phyloP scores from a whole-genome alignment of 1,284 basidiomycete species.

The Binderoboletus segoi region DNA sequence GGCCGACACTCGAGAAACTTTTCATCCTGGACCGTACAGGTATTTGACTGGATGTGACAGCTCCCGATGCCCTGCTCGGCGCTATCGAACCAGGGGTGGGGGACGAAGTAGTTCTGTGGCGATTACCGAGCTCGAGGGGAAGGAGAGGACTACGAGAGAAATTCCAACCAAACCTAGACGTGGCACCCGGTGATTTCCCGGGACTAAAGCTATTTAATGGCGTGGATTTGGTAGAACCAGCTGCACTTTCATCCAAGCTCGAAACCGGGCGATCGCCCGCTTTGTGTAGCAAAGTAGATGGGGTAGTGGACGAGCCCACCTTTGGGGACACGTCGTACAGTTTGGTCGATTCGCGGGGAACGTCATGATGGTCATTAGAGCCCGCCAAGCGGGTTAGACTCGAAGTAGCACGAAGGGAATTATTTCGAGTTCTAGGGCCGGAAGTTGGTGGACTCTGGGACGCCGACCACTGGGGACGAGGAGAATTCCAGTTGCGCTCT shows the following conservation, averaged over 20 bases:
- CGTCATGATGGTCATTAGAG: conserved; percentile 14
- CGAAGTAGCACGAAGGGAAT: conserved; percentile 21
- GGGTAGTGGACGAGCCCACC: background rate
- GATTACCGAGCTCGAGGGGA: conserved; percentile 44
- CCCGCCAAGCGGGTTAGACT: conserved; percentile 18
- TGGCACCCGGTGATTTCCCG: conserved; percentile 22
- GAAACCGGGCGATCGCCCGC: conserved; percentile 1
- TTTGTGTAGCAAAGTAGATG: conserved; percentile 4
- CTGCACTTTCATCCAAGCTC: conserved; percentile 1
- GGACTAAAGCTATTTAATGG: conserved; percentile 11
- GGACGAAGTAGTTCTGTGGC: conserved; percentile 20
- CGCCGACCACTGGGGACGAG: conserved; percentile 50
- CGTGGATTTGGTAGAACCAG: background rate
- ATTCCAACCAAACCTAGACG: conserved; percentile 44
- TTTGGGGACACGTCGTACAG: conserved; percentile 2
- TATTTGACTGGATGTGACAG: conserved; percentile 41
- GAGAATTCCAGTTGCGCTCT: conserved; percentile 64
- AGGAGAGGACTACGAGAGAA: conserved; percentile 42
- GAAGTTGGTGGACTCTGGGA: conserved; percentile 25
- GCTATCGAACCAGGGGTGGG: conserved; percentile 29
- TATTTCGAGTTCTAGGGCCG: conserved; percentile 3
- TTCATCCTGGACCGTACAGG: conserved; percentile 45
- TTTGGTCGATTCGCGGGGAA: conserved; percentile 5
- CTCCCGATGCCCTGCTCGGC: conserved; percentile 28
- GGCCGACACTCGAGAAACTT: conserved; percentile 12